A percentile compares a stretch with the other conserved stretches of the same genome.
Conservation (phyloP, 2,329 filamentous ascomycete species). For the Triangularia verruculosa region DNA sequence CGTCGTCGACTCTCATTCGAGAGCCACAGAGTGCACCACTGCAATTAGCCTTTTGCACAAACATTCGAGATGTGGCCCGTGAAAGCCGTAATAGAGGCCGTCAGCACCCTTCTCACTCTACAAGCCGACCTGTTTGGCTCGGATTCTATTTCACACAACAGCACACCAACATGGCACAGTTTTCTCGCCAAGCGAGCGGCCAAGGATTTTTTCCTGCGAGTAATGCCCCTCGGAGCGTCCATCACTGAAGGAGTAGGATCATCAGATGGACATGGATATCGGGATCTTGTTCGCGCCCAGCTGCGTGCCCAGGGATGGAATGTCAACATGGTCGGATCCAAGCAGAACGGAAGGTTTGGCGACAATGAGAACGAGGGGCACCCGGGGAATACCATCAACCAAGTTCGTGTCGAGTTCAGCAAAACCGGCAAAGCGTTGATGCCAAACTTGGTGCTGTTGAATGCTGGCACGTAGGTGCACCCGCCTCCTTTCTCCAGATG, state of each 20-base stretch:
- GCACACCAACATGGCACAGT: conserved; percentile 20
- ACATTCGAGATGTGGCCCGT: neutral
- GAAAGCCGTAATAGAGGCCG: neutral
- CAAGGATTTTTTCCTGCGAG: conserved; percentile 12
- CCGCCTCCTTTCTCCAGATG: neutral
- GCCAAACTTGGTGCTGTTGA: conserved; percentile 13
- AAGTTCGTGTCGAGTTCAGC: conserved; percentile 3
- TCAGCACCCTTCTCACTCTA: neutral
- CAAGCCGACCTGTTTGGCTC: neutral
- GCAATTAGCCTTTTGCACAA: neutral
- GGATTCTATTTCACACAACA: neutral
- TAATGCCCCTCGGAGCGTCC: conserved; percentile 23
- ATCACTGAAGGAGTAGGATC: conserved; percentile 21
- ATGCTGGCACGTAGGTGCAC: conserved; percentile 9
- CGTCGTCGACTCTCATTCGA: neutral
- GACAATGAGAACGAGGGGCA: conserved; percentile 26
- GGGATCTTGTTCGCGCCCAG: conserved; percentile 11
- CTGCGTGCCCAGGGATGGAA: conserved; percentile 16
- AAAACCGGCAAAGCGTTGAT: conserved; percentile 7
- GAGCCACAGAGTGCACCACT: neutral
- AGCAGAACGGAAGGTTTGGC: conserved; percentile 1
- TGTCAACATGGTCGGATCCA: conserved; percentile 19
- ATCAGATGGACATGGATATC: conserved; percentile 16
- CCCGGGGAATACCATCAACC: conserved; percentile 13
- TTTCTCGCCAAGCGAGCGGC: conserved; percentile 16